Conservation (phyloP, 306 rosid genomes). For the Cicer cuneatum region DNA sequence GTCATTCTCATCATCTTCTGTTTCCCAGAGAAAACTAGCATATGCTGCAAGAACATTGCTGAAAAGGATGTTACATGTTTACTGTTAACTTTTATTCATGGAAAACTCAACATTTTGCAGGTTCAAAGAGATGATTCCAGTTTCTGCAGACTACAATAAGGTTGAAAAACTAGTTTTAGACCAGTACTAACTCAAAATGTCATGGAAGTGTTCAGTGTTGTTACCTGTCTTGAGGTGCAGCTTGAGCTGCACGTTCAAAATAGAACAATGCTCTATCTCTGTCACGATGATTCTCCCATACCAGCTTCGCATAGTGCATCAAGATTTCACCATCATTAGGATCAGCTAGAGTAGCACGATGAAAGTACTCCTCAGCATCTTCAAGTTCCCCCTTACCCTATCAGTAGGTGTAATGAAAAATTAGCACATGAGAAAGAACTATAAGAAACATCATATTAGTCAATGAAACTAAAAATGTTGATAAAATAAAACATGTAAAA, state of each 20-base stretch:
- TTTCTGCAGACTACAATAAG: constrained; percentile 29
- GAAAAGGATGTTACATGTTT: constrained; percentile 44
- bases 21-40: constrained; percentile 87
- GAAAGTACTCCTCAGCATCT: constrained; percentile 79
- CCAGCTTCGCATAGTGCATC: constrained; percentile 69
- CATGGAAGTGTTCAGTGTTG: constrained; percentile 36
- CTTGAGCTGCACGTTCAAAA: constrained; percentile 75
- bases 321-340: constrained; percentile 75
- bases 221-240: constrained; percentile 76
- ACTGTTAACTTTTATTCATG: constrained; percentile 37
- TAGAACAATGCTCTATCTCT: constrained; percentile 63
- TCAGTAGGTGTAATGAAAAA: constrained; percentile 32
- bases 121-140: constrained; percentile 22
- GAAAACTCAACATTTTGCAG: constrained; percentile 12
- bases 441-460: constrained; percentile 12
- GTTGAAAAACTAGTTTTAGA: constrained; percentile 19
- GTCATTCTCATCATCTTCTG: constrained; percentile 53
- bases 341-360: constrained; percentile 66
- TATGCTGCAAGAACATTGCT: constrained; percentile 84
- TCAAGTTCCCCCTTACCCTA: constrained; percentile 78
- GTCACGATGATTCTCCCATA: constrained; percentile 79
- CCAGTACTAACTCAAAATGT: neutral
- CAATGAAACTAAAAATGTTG: constrained; percentile 13
- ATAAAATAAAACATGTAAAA: neutral
- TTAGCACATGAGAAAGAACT: constrained; percentile 36